A percentile compares a stretch with the other conserved stretches of the same genome.
phyloP scores from a whole-genome alignment of 768 basidiomycete genomes.

The Mycena indigotica region DNA sequence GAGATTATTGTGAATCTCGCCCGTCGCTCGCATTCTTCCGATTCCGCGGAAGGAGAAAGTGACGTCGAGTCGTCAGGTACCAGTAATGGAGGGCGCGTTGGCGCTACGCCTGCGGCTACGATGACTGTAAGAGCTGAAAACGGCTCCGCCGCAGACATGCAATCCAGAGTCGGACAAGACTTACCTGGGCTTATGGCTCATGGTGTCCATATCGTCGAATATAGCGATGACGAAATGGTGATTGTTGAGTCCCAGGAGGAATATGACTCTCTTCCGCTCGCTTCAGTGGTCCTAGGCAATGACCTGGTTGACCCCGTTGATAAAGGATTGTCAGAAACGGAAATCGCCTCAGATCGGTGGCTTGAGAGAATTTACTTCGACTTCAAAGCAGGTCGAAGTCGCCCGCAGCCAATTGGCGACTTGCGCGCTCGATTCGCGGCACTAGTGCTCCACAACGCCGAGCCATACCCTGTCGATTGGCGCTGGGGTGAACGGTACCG shows the following conservation, averaged over 20 bases:
- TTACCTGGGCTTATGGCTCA: neutral
- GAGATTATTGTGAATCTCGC: conserved; percentile 24
- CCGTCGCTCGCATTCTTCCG: neutral
- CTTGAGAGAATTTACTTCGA: neutral
- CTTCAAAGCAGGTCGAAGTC: neutral
- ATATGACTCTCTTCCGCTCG: neutral
- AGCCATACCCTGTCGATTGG: neutral
- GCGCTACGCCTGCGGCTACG: neutral
- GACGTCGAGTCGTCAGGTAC: neutral
- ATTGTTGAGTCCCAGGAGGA: neutral
- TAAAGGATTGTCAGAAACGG: neutral
- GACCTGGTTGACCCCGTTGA: neutral
- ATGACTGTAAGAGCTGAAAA: neutral
- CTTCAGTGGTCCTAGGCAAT: neutral
- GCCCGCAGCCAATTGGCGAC: neutral
- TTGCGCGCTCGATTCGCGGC: neutral
- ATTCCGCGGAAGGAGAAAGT: neutral
- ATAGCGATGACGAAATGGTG: neutral
- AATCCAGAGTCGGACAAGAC: neutral
- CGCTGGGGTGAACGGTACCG: too few species aligned
- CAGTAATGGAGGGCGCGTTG: neutral
- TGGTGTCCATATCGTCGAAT: neutral
- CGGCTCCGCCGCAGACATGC: neutral
- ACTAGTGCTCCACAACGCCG: neutral
- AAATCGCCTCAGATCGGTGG: too few species aligned